Conservation (phyloP, 805 yeast genomes). For the Saccharomycopsis fermentans region DNA sequence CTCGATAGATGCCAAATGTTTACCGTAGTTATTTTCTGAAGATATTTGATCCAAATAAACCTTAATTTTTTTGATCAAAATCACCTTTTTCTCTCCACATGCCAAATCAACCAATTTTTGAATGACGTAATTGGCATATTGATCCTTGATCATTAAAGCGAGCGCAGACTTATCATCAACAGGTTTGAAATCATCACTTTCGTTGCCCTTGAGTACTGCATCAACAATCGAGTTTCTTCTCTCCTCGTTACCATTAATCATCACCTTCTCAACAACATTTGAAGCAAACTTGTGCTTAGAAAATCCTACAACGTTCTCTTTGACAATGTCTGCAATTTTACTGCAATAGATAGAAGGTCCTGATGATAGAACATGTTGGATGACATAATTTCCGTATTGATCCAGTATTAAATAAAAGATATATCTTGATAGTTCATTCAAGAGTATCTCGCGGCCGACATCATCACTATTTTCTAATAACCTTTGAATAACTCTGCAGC, state of each 20-base stretch:
- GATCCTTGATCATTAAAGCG: constrained; percentile 93
- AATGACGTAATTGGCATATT: constrained; percentile 93
- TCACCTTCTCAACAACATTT: constrained; percentile 92
- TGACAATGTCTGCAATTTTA: constrained; percentile 55
- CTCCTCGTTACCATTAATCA: constrained; percentile 53
- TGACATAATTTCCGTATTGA: constrained; percentile 96
- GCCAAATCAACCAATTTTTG: constrained; percentile 86
- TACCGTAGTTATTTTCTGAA: constrained; percentile 54
- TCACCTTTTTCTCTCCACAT: constrained; percentile 55
- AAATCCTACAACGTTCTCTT: constrained; percentile 62
- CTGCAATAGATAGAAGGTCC: constrained; percentile 47
- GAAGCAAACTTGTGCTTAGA: constrained; percentile 98
- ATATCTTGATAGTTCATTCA: constrained; percentile 62
- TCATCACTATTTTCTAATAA: constrained; percentile 67
- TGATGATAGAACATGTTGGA: constrained; percentile 86
- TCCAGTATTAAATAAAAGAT: constrained; percentile 78
- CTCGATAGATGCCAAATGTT: constrained; percentile 77
- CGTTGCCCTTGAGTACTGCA: constrained; percentile 52
- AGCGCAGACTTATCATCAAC: constrained; percentile 61
- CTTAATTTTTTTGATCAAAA: constrained; percentile 64
- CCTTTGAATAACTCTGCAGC: constrained; percentile 94
- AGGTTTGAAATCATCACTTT: constrained; percentile 28
- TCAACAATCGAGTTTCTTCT: constrained; percentile 57
- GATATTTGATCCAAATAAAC: constrained; percentile 70
- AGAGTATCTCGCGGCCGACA: constrained; percentile 55